Conservation (phyloP, 805 yeast species). For the Scheffersomyces lignosus region DNA sequence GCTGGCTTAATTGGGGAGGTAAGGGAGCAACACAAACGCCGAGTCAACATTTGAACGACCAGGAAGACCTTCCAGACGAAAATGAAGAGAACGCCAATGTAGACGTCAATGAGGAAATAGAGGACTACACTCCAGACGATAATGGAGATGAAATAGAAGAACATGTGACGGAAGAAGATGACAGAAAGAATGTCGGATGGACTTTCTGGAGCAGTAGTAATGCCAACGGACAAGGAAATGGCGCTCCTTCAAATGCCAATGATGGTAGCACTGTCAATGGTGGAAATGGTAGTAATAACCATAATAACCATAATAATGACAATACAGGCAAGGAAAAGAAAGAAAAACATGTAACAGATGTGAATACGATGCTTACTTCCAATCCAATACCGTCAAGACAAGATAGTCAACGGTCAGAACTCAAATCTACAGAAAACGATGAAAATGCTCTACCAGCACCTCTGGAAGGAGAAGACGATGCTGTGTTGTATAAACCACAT, state of each 20-base stretch:
- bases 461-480: conserved; percentile 29
- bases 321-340: conserved; percentile 7
- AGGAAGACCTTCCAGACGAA: conserved; percentile 15
- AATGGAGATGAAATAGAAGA: conserved; percentile 36
- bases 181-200: conserved; percentile 32
- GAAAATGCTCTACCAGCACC: background rate
- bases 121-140: conserved; percentile 23
- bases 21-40: conserved; percentile 8
- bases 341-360: conserved; percentile 8
- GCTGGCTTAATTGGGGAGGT: conserved; percentile 28
- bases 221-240: conserved; percentile 2
- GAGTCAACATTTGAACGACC: conserved; percentile 9
- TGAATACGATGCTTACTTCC: conserved; percentile 33
- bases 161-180: conserved; percentile 17
- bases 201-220: conserved; percentile 32
- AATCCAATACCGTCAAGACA: conserved; percentile 26
- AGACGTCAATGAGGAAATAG: conserved; percentile 12
- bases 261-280: conserved; percentile 3
- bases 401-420: conserved; percentile 7
- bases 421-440: background rate
- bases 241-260: too few species aligned
- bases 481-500: conserved; percentile 46
- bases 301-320: conserved; percentile 7
- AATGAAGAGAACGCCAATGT: conserved; percentile 13
- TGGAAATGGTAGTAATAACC: conserved; percentile 6